Evolutionary conservation across 495 filamentous ascomycete species (phyloP).

Genomic region (Daldinia decipiens): DNA sequence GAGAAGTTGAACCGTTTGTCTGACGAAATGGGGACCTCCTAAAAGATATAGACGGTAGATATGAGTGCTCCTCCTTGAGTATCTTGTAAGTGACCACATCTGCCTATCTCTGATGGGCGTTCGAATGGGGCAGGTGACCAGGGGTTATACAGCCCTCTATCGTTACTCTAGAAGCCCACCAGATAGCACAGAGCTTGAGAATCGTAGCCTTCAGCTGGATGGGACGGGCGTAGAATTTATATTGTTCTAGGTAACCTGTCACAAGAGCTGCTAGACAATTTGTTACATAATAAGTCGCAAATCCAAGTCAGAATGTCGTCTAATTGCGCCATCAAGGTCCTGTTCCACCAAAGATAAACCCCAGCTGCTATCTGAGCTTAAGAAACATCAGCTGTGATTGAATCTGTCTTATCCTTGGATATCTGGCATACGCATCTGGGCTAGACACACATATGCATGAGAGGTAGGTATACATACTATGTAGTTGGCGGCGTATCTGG

Average conservation of each 20-base stretch:
- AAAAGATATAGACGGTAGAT: slow-evolving; percentile 36
- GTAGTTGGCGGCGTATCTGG: slow-evolving; percentile 25
- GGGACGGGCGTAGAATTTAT: slow-evolving; percentile 29
- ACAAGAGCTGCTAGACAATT: slow-evolving; percentile 28
- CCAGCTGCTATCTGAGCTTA: slow-evolving; percentile 10
- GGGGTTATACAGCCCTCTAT: slow-evolving; percentile 12
- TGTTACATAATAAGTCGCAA: slow-evolving; percentile 43
- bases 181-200: slow-evolving; percentile 19
- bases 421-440: slow-evolving; percentile 16
- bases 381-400: slow-evolving; percentile 14
- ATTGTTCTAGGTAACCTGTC: slow-evolving; percentile 37
- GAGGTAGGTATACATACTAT: no score
- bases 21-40: slow-evolving; percentile 14
- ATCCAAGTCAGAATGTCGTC: slow-evolving; percentile 39
- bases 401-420: slow-evolving; percentile 23
- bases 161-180: neutral
- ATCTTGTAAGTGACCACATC: slow-evolving; percentile 29
- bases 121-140: slow-evolving; percentile 41
- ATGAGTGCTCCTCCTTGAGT: neutral
- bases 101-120: slow-evolving; percentile 35
- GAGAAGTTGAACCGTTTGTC: slow-evolving; percentile 10
- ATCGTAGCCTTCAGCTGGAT: neutral
- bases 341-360: slow-evolving; percentile 23
- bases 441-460: slow-evolving; percentile 26
- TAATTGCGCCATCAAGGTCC: slow-evolving; percentile 41